phyloP scores from a whole-genome alignment of 768 basidiomycete species.

The Lactarius vividus region DNA sequence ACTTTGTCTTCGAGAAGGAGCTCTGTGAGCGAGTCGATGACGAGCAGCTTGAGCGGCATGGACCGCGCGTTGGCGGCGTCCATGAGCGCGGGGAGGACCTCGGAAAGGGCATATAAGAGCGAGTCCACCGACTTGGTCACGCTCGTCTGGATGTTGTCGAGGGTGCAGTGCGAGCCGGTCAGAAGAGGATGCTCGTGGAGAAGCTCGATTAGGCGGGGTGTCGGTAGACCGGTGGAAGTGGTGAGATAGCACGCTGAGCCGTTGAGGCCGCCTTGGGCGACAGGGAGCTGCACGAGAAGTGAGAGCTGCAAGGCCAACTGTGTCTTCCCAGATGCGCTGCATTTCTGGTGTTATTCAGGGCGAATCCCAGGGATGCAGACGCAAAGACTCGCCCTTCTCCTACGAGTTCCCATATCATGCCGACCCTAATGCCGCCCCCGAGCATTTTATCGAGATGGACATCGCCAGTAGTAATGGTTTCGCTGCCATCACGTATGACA shows the following conservation, averaged over 20 bases:
- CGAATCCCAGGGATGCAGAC: background rate
- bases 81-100: slow-evolving; percentile 53
- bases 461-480: slow-evolving; percentile 75
- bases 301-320: slow-evolving; percentile 86
- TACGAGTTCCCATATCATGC: slow-evolving; percentile 83
- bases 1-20: slow-evolving; percentile 71
- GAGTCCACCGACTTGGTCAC: slow-evolving; percentile 52
- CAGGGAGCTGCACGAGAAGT: slow-evolving; percentile 71
- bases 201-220: slow-evolving; percentile 66
- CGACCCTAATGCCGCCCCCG: slow-evolving; percentile 75
- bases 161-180: slow-evolving; percentile 42
- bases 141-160: slow-evolving; percentile 62
- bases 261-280: slow-evolving; percentile 50
- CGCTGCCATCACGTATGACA: slow-evolving; percentile 38
- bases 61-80: slow-evolving; percentile 34
- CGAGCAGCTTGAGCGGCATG: slow-evolving; percentile 70
- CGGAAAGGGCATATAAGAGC: slow-evolving; percentile 54
- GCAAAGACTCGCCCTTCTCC: slow-evolving; percentile 72
- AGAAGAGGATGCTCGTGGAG: slow-evolving; percentile 49
- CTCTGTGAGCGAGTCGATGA: slow-evolving; percentile 88
- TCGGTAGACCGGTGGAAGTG: slow-evolving; percentile 66
- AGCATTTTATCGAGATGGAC: slow-evolving; percentile 59
- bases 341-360: background rate
- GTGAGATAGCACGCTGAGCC: slow-evolving; percentile 79
- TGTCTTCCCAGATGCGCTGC: slow-evolving; percentile 91